phyloP scores from a whole-genome alignment of 2,329 filamentous ascomycete species.

The Botryotinia convoluta region DNA sequence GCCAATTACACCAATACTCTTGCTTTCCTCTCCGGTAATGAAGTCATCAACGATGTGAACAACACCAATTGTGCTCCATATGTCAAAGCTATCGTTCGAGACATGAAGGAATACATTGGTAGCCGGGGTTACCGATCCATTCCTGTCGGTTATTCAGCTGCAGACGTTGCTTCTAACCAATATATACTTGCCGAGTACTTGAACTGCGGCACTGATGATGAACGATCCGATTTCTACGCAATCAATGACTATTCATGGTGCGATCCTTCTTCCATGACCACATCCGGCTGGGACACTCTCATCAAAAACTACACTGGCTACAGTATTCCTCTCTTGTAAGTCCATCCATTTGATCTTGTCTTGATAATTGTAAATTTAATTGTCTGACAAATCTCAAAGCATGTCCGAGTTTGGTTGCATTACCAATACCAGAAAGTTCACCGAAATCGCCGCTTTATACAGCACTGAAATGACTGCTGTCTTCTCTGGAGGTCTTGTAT shows the following conservation, averaged over 20 bases:
- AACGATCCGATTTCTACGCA: slow-evolving; percentile 65
- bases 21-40: slow-evolving; percentile 60
- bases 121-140: slow-evolving; percentile 48
- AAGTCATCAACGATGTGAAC: slow-evolving; percentile 54
- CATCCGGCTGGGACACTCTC: slow-evolving; percentile 66
- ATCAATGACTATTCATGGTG: slow-evolving; percentile 69
- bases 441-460: slow-evolving; percentile 79
- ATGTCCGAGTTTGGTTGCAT: slow-evolving; percentile 91
- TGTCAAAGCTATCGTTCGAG: slow-evolving; percentile 57
- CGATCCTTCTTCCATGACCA: slow-evolving; percentile 55
- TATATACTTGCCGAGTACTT: slow-evolving; percentile 68
- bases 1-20: slow-evolving; percentile 66
- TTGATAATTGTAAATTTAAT: not conserved
- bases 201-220: slow-evolving; percentile 67
- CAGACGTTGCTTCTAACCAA: slow-evolving; percentile 67
- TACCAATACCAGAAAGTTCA: slow-evolving; percentile 76
- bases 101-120: slow-evolving; percentile 54
- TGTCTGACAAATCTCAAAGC: slow-evolving; percentile 20
- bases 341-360: slow-evolving; percentile 17
- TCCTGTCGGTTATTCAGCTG: slow-evolving; percentile 59
- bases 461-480: slow-evolving; percentile 75
- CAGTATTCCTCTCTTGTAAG: slow-evolving; percentile 56
- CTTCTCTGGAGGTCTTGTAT: slow-evolving; percentile 94
- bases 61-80: slow-evolving; percentile 53
- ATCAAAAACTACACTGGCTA: slow-evolving; percentile 66